These are phyloP conservation scores for Myxozyma neotropica DNA, from an alignment of 805 yeast genomes.

Conservation along the genomic window DNA sequence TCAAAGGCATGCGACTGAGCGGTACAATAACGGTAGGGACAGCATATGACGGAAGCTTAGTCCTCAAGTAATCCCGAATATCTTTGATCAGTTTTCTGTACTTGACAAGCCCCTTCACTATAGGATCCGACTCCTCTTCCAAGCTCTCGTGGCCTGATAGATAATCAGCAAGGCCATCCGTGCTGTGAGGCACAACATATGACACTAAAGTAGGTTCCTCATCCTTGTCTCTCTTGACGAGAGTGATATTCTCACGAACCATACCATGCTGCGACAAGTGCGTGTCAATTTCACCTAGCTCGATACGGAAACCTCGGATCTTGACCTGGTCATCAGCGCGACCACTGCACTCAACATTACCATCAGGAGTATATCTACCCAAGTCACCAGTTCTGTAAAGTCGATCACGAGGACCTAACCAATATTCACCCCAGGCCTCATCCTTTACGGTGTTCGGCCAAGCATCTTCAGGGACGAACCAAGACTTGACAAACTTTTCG, in stretches of 20 bases:
- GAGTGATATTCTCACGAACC: slow-evolving; percentile 89
- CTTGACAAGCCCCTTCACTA: slow-evolving; percentile 75
- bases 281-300: slow-evolving; percentile 97
- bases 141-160: slow-evolving; percentile 45
- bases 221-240: slow-evolving; percentile 88
- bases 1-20: slow-evolving; percentile 79
- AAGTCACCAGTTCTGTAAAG: slow-evolving; percentile 96
- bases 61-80: slow-evolving; percentile 78
- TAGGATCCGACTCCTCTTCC: slow-evolving; percentile 53
- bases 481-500: slow-evolving; percentile 84
- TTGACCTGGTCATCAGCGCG: slow-evolving; percentile 99
- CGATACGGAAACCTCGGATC: slow-evolving; percentile 97
- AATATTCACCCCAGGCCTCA: slow-evolving; percentile 70
- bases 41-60: slow-evolving; percentile 88
- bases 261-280: slow-evolving; percentile 91
- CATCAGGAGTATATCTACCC: slow-evolving; percentile 95
- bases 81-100: slow-evolving; percentile 78
- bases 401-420: slow-evolving; percentile 95
- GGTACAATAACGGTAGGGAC: slow-evolving; percentile 92
- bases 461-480: slow-evolving; percentile 67
- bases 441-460: slow-evolving; percentile 60
- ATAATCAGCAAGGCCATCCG: slow-evolving; percentile 48
- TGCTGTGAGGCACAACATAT: slow-evolving; percentile 77
- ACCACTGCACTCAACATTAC: slow-evolving; percentile 97
- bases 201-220: slow-evolving; percentile 91